Percentiles rank a stretch among this genome's conserved stretches.
Evolutionary conservation across 2,329 filamentous ascomycete species (phyloP).

Genomic region (Hymenoscyphus fructigenus): DNA sequence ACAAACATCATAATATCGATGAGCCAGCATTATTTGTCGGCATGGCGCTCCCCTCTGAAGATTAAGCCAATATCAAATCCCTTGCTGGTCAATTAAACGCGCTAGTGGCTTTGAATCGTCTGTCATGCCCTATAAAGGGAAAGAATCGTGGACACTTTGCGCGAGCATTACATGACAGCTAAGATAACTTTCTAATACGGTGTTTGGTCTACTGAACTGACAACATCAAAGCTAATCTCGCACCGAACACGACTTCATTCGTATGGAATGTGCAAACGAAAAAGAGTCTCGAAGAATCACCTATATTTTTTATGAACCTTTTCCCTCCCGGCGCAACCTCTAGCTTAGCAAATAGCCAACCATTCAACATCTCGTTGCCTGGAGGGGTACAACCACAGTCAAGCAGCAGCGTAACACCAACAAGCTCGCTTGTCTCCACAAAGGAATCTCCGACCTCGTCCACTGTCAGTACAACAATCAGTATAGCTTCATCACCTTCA

Average conservation of each 20-base stretch:
- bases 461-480: not conserved
- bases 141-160: too few relatives aligned
- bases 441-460: not conserved
- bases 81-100: too few relatives aligned
- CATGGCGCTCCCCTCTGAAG: not conserved
- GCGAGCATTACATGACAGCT: too few relatives aligned
- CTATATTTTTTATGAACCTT: constrained; percentile 17
- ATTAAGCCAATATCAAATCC: not conserved
- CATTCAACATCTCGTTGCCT: constrained; percentile 19
- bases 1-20: not conserved
- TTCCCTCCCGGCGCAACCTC: constrained; percentile 10
- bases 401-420: not conserved
- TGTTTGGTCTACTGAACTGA: not conserved
- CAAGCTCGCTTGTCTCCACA: not conserved
- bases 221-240: not conserved
- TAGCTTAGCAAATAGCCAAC: constrained; percentile 11
- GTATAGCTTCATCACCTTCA: not conserved
- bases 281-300: constrained; percentile 17
- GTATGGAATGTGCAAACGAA: constrained; percentile 16
- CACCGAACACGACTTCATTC: constrained; percentile 1
- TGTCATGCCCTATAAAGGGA: too few relatives aligned
- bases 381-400: not conserved
- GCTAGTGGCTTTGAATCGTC: too few relatives aligned
- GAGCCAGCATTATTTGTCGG: not conserved
- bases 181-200: too few relatives aligned